Conservation (phyloP, 306 rosid species). For the Casuarina equisetifolia region DNA sequence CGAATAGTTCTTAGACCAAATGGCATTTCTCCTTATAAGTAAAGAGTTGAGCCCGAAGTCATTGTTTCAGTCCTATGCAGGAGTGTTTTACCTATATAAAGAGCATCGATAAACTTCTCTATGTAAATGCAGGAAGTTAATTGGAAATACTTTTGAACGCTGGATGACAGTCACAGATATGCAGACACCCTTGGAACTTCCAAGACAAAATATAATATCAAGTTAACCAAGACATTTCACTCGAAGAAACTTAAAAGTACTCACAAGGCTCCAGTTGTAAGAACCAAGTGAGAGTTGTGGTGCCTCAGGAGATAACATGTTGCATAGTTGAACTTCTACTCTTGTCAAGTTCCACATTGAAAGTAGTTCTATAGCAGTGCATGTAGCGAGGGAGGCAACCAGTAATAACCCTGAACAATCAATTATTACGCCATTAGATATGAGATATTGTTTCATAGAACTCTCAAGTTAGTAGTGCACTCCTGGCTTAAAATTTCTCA, state of each 20-base stretch:
- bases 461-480: neutral
- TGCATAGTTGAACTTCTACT: constrained; percentile 92
- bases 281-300: constrained; percentile 73
- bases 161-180: neutral
- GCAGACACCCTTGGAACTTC: neutral
- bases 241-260: constrained; percentile 30
- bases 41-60: neutral
- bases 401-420: constrained; percentile 62
- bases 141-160: too few species aligned
- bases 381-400: constrained; percentile 49
- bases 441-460: neutral
- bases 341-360: constrained; percentile 99
- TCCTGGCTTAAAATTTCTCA: constrained; percentile 13
- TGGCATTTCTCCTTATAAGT: neutral
- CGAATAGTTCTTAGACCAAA: neutral
- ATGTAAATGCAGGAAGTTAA: too few species aligned
- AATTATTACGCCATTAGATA: constrained; percentile 31
- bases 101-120: too few species aligned
- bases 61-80: neutral
- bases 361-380: constrained; percentile 75
- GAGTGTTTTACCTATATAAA: too few species aligned
- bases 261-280: constrained; percentile 86
- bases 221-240: constrained; percentile 15
- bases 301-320: constrained; percentile 91
- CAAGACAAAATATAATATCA: neutral